Evolutionary conservation across 2,329 filamentous ascomycete genomes (phyloP), one percentile per base, ranked within the genome.

Genomic region (Trematosphaeria pertusa): DNA sequence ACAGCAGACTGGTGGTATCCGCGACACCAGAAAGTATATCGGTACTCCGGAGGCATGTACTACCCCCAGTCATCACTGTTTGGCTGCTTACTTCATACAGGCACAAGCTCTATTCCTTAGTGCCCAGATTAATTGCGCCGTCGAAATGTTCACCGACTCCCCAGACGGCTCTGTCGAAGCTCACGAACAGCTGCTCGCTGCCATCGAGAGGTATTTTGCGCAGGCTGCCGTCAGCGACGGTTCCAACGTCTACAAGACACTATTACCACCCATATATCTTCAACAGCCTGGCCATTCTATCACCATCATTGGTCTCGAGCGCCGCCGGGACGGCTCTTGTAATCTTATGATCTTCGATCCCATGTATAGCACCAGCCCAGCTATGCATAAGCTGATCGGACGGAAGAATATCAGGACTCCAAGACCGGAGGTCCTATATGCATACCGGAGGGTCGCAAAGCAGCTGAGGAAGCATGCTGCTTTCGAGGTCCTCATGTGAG

Each of bases 11-110:
- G 93, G 93, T 2, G 91, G 91, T 1, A 88, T 97, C 54, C 84
- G 78, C 54, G 87, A 87, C n/a, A 96, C 92, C 0, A 84, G 94
- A 50, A 97, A 97, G 70, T 97, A 94, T 65, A 97, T 97, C 59
- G 93, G 93, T 12, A 97, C 93, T 1, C 86, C 90, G 7, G 93
- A 97, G 78, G 89, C 89, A 76, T 57, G 52, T 38, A 32, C 15
- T 4, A 35, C 19, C 2, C 14, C 18, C 7, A 3, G n/a, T 15
- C 24, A 28, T 28, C 24, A 28, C 24, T 28, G 24, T 28, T 12
- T 8, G 12, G 14, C 2, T 20, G 9, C 59, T 68, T 22, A 67
- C 35, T 36, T n/a, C 4, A n/a, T 18, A 22, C 41, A 91, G 87
- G 91, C 89, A 5, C 84, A 93, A 70, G 89, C 91, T 6, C 80